Evolutionary conservation across 1,284 basidiomycete species (phyloP).

Genomic region (Trichosporon ovoides): DNA sequence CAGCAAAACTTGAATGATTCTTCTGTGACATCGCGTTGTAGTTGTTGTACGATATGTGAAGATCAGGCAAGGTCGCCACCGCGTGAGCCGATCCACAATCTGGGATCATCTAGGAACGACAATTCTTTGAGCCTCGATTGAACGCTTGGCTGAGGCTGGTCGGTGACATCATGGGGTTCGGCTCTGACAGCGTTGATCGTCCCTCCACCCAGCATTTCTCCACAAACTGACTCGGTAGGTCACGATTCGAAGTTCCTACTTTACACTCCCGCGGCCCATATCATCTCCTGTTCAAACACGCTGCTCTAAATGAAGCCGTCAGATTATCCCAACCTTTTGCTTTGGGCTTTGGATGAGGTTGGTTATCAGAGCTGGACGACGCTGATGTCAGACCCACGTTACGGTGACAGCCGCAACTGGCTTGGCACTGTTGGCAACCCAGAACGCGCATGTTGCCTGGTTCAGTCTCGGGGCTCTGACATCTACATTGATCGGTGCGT

Average conservation of each 20-base stretch:
- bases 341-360: slow-evolving; percentile 42
- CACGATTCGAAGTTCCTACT: too few species aligned
- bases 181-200: too few species aligned
- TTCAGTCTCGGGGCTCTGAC: slow-evolving; percentile 61
- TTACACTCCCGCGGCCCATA: background rate
- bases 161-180: too few species aligned
- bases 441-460: slow-evolving; percentile 63
- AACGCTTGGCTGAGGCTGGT: too few species aligned
- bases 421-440: slow-evolving; percentile 59
- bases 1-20: slow-evolving; percentile 43
- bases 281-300: background rate
- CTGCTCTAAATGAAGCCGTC: slow-evolving; percentile 18
- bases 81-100: too few species aligned
- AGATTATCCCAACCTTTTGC: slow-evolving; percentile 37
- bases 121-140: too few species aligned
- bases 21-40: background rate
- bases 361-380: background rate
- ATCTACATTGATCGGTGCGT: slow-evolving; percentile 53
- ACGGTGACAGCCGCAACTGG: slow-evolving; percentile 61
- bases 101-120: too few species aligned
- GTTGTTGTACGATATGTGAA: background rate
- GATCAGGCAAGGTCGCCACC: too few species aligned
- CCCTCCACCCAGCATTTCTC: too few species aligned
- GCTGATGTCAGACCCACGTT: slow-evolving; percentile 41
- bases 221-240: too few species aligned